Conservation (phyloP, 345 rosid species). For the Euphorbia tirucalli region DNA sequence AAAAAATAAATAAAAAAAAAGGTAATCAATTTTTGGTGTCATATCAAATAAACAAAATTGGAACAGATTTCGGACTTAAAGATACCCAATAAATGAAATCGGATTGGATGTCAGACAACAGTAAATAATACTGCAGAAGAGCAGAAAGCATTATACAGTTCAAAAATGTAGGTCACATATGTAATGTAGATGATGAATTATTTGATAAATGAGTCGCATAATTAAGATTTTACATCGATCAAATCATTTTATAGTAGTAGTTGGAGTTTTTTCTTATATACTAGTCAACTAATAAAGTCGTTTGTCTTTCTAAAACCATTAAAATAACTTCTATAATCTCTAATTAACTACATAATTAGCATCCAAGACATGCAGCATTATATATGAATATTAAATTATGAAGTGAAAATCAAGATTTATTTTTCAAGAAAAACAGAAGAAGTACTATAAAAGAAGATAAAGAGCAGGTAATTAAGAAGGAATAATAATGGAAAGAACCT, state of each 20-base stretch:
- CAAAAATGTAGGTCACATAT: neutral
- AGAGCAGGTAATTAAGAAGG: too few relatives aligned
- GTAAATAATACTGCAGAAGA: neutral
- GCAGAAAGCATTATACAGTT: neutral
- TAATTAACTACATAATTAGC: too few relatives aligned
- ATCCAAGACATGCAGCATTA: too few relatives aligned
- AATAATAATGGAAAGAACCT: conserved; percentile 35
- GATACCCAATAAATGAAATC: conserved; percentile 7
- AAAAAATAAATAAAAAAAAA: too few relatives aligned
- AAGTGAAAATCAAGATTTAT: too few relatives aligned
- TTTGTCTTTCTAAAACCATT: too few relatives aligned
- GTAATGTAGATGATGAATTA: neutral
- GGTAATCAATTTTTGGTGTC: conserved; percentile 9
- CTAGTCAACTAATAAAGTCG: too few relatives aligned
- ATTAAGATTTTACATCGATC: conserved; percentile 1
- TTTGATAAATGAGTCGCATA: conserved; percentile 1
- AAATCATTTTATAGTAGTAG: neutral
- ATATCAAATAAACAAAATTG: neutral
- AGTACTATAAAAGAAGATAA: too few relatives aligned
- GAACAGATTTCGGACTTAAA: neutral
- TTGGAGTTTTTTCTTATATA: neutral
- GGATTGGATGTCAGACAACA: conserved; percentile 6
- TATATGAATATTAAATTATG: neutral
- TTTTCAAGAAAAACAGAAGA: too few relatives aligned
- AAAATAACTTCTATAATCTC: too few relatives aligned